Conservation (phyloP, 495 filamentous ascomycete genomes). For the Aspergillus panamensis region DNA sequence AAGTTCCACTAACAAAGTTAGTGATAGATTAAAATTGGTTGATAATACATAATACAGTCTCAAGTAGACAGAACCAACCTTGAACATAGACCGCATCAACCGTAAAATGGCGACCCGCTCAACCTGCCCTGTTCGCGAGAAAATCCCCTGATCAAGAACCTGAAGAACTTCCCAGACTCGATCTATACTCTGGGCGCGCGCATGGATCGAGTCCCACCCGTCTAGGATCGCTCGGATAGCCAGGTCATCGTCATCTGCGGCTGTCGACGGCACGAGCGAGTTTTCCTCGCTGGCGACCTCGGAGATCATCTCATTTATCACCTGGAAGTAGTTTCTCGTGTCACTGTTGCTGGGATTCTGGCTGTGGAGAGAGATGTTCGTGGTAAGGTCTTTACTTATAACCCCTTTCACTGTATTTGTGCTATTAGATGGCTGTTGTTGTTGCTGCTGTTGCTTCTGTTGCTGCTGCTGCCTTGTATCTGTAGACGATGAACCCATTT, state of each 20-base stretch:
- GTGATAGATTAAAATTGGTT: neutral
- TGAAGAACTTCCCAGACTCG: constrained; percentile 9
- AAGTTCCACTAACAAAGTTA: constrained; percentile 11
- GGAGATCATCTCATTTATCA: constrained; percentile 10
- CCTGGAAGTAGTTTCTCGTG: constrained; percentile 10
- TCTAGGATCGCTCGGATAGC: constrained; percentile 14
- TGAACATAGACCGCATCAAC: constrained; percentile 15
- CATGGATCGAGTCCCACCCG: constrained; percentile 11
- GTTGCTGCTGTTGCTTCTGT: neutral
- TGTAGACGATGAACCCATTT: neutral
- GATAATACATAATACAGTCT: neutral
- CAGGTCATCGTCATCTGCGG: constrained; percentile 14
- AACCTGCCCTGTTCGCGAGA: constrained; percentile 10
- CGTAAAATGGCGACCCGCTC: constrained; percentile 12
- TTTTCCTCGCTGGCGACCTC: constrained; percentile 6
- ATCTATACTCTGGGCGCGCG: neutral
- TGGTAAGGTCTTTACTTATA: constrained; percentile 9
- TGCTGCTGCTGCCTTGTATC: neutral
- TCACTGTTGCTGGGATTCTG: constrained; percentile 11
- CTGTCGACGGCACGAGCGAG: constrained; percentile 3
- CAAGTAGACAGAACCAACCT: neutral
- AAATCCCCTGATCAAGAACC: constrained; percentile 14
- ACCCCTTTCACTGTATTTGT: neutral
- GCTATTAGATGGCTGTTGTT: neutral
- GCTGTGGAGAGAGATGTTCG: constrained; percentile 9